Evolutionary conservation across 345 rosid genomes (phyloP).

Genomic region (Mallotus nudiflorus): DNA sequence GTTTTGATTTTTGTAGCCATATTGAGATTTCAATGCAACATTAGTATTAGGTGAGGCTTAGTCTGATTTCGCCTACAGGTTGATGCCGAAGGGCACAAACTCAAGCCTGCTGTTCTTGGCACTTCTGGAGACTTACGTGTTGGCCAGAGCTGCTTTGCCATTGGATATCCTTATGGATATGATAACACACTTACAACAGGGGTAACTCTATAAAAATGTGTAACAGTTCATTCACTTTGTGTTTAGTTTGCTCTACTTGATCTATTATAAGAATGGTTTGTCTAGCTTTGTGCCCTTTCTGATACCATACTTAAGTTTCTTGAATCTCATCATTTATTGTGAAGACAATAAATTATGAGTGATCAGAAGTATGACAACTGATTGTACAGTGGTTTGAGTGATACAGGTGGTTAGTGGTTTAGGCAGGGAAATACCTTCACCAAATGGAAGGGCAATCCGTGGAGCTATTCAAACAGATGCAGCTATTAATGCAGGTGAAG

Average conservation of each 20-base stretch:
- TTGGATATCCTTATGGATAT: conserved; percentile 87
- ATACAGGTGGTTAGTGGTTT: conserved; percentile 85
- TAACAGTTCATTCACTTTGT: neutral
- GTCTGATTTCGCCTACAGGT: conserved; percentile 42
- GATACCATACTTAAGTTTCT: no score
- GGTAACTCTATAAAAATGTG: conserved; percentile 40
- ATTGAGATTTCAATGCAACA: neutral
- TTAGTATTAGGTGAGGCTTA: neutral
- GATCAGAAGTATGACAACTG: neutral
- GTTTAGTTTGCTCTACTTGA: no score
- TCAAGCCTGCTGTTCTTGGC: conserved; percentile 73
- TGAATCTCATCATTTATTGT: no score
- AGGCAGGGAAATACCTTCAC: conserved; percentile 86
- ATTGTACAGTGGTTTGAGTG: neutral
- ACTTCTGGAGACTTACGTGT: conserved; percentile 68
- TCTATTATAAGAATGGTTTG: no score
- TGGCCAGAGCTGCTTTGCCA: conserved; percentile 86
- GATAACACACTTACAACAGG: conserved; percentile 94
- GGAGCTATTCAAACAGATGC: conserved; percentile 95
- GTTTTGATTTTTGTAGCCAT: neutral
- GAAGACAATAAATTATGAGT: neutral
- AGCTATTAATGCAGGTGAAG: conserved; percentile 69
- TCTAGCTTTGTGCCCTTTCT: no score
- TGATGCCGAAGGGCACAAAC: conserved; percentile 58
- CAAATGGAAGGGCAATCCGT: conserved; percentile 72